Base-by-base conservation (phyloP, 2,329 filamentous ascomycete species). In the Xylariaceae sp. region DNA sequence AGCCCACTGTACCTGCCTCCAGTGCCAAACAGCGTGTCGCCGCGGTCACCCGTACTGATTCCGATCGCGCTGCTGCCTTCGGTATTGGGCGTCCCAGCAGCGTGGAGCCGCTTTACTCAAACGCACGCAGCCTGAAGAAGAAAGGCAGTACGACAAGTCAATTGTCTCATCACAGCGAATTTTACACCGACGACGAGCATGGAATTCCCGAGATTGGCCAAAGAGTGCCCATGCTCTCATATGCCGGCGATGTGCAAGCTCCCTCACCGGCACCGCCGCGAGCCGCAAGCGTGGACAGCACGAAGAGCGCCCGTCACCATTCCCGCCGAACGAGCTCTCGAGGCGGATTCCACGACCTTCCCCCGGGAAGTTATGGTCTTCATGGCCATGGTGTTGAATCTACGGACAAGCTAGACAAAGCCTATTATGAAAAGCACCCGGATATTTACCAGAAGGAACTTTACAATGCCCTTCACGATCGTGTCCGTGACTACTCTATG, bases 231-330 rank as follows among this genome's bases (percentile, higher is more conserved):
- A 94, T 99, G 89, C 87, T 94, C 68, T 88, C 86, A 51, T 84
- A 94, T 69, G 89, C 94, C 43, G 94, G 94, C 58, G 92, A 97
- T 69, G 94, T 97, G 7, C 94, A 99, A 74, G 94, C 94, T 11
- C 94, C 94, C 2, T 94, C 91, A 2, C 91, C 91, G 1, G 81
- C 84, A 2, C 86, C 85, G 6, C 86, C 85, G 6, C 70, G 71
- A 44, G 64, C 72, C 3, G 69, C 72, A 3, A 64, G 62, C 47
- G 67, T 69, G 47, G 68, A 73, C 26, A 69, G 74, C 47, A 60
- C 59, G 39, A 53, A 56, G 50, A 71, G 63, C 52, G 76, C 77
- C 58, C 79, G 76, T 61, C 72, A 84, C 58, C 88, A 91, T 67
- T 75, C 79, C 51, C 85, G 90, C 59, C 89, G 83, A 72, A 83